These are phyloP conservation scores for Hypoxylon subgilvum DNA, from an alignment of 495 filamentous ascomycete species.

Conservation along the genomic window DNA sequence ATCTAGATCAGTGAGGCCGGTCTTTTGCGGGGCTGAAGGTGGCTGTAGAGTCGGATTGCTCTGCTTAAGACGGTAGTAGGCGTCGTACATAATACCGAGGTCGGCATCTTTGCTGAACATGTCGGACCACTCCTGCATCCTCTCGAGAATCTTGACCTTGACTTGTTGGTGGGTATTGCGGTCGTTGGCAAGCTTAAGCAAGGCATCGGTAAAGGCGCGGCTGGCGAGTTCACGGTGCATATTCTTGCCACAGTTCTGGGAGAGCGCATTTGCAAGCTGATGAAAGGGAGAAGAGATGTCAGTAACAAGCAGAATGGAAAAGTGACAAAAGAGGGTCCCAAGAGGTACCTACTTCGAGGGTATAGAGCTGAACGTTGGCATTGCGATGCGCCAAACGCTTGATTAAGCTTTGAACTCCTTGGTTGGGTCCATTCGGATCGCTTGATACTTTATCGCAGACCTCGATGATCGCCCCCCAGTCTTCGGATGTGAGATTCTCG, in stretches of 20 bases:
- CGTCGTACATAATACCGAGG: constrained; percentile 96
- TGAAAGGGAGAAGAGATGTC: neutral
- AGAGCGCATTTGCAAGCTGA: constrained; percentile 88
- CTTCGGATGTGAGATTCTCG: constrained; percentile 96
- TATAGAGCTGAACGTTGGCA: constrained; percentile 99
- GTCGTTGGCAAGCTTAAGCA: constrained; percentile 88
- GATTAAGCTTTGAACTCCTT: constrained; percentile 92
- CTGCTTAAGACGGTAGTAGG: constrained; percentile 84
- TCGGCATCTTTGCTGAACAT: constrained; percentile 92
- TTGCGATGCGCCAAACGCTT: constrained; percentile 96
- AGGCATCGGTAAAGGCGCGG: constrained; percentile 92
- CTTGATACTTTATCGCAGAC: constrained; percentile 88
- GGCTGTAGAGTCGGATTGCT: constrained; percentile 89
- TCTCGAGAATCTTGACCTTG: constrained; percentile 94
- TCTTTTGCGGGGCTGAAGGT: constrained; percentile 90
- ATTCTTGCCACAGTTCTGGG: constrained; percentile 89
- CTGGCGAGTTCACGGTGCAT: constrained; percentile 94
- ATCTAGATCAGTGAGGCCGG: constrained; percentile 85
- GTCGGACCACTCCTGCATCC: constrained; percentile 93
- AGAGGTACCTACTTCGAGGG: constrained; percentile 73
- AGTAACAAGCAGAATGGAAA: neutral
- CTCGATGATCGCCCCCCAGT: constrained; percentile 98
- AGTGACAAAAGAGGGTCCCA: neutral
- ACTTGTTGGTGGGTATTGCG: constrained; percentile 96
- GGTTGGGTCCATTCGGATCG: constrained; percentile 72